phyloP scores from a whole-genome alignment of 2,329 filamentous ascomycete species.

The Thermochaetoides dissita region DNA sequence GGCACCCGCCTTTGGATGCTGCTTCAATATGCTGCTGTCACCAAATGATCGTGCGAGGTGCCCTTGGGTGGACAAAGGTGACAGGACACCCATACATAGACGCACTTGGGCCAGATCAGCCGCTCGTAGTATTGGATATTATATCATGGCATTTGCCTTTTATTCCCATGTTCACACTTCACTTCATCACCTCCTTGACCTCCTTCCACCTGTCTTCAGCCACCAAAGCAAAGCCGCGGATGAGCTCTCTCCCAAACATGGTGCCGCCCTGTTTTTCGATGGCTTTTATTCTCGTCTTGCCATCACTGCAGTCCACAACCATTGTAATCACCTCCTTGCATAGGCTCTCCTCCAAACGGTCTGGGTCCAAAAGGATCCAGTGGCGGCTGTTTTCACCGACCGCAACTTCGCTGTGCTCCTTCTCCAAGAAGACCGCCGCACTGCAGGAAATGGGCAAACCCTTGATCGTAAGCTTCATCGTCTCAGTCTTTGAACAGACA shows the following conservation, averaged over 20 bases:
- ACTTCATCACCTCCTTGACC: conserved; percentile 29
- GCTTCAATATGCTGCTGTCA: too few relatives aligned
- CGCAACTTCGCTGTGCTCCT: conserved; percentile 30
- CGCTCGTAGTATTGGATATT: background rate
- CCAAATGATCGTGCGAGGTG: too few relatives aligned
- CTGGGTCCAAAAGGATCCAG: conserved; percentile 79
- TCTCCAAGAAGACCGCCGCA: conserved; percentile 62
- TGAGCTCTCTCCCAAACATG: conserved; percentile 47
- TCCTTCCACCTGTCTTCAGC: conserved; percentile 53
- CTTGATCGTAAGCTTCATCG: conserved; percentile 42
- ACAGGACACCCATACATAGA: too few relatives aligned
- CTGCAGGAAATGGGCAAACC: conserved; percentile 64
- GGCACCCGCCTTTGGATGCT: too few relatives aligned
- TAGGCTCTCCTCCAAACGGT: conserved; percentile 75
- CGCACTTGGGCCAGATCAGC: background rate
- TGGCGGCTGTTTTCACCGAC: conserved; percentile 26
- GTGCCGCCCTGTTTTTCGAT: conserved; percentile 78
- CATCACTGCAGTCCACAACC: conserved; percentile 53
- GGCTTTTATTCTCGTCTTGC: conserved; percentile 45
- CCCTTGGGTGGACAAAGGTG: too few relatives aligned
- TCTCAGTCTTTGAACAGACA: conserved; percentile 52
- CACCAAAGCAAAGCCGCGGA: conserved; percentile 44
- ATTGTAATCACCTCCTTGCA: conserved; percentile 75
- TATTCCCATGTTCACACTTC: background rate
- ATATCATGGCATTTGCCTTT: background rate